Evolutionary conservation across 495 filamentous ascomycete species (phyloP), one percentile per base, ranked within the genome.

Genomic region (Aspergillus affinis): DNA sequence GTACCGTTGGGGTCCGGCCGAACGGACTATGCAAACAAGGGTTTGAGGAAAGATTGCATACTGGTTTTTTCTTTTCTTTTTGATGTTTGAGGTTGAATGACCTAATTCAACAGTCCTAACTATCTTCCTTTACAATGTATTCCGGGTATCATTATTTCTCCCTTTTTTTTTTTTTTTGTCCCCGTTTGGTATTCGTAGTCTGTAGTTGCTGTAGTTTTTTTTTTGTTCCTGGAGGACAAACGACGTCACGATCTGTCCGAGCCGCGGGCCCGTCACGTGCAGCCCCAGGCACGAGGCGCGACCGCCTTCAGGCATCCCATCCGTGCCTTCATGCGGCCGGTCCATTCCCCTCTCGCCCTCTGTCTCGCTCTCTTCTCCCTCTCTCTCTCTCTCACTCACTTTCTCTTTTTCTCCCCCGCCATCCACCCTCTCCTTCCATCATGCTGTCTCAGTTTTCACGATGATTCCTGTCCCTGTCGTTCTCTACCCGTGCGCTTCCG

Each of bases 381-480:
- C 50, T 19, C 58, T 66, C 61, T 49, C 52, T 57, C 20, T 48
- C 32, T 48, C 41, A 17, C 32, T 21, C 17, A 9, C 55, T 51
- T 54, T 58, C 53, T 49, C 59, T 45, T 45, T 57, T 46, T 49
- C 51, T 17, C 26, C 27, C 19, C 19, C 41, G 21, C 19, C 36
- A n/a, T 10, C 41, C 53, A 45, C 27, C 36, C 55, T 23, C 65
- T 59, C 54, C 63, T 46, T 58, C 66, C 63, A 67, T 29, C 45
- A 69, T 75, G 65, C 60, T 64, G 60, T 56, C 62, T 61, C 63
- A 54, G 57, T 55, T 48, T 63, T 52, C 72, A 71, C 67, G 59
- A 78, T 78, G 75, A 68, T 57, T 63, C 49, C 67, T 21, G 47
- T 12, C 27, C 63, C 36, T 59, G 58, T 32, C 50, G 54, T 61